phyloP scores from a whole-genome alignment of 805 yeast species.

The Ogataea pignaliae region DNA sequence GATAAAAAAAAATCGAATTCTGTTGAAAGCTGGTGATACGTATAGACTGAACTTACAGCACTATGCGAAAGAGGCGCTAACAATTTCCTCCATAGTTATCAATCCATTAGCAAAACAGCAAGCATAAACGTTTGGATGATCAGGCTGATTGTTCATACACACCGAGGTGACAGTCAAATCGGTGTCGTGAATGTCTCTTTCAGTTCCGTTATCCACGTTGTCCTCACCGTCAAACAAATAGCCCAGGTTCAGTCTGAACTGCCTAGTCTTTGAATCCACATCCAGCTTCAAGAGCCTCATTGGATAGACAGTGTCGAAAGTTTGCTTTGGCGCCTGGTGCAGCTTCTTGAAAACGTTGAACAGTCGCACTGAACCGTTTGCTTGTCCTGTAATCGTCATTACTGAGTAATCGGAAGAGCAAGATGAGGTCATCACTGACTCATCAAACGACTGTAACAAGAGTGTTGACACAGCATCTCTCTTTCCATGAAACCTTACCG shows the following conservation, averaged over 20 bases:
- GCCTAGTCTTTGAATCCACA: slow-evolving; percentile 6
- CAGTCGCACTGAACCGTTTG: slow-evolving; percentile 17
- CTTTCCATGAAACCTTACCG: slow-evolving; percentile 15
- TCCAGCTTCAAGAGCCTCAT: slow-evolving; percentile 22
- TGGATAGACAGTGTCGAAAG: slow-evolving; percentile 9
- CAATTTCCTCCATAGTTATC: slow-evolving; percentile 25
- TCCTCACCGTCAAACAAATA: slow-evolving; percentile 7
- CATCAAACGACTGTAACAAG: slow-evolving; percentile 12
- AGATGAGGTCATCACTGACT: slow-evolving; percentile 12
- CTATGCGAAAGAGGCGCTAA: slow-evolving; percentile 5
- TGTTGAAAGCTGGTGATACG: too few relatives aligned
- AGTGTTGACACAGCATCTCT: slow-evolving; percentile 14
- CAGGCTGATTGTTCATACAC: slow-evolving; percentile 12
- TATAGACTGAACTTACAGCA: too few relatives aligned
- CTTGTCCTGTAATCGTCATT: slow-evolving; percentile 11
- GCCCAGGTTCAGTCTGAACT: slow-evolving; percentile 21
- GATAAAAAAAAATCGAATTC: too few relatives aligned
- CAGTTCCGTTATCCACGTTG: slow-evolving; percentile 5
- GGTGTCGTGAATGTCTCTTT: slow-evolving; percentile 6
- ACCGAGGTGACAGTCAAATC: slow-evolving; percentile 19
- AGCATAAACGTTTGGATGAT: slow-evolving; percentile 17
- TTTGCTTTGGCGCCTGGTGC: slow-evolving; percentile 10
- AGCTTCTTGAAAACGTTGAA: slow-evolving; percentile 12
- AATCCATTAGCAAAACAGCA: slow-evolving; percentile 28
- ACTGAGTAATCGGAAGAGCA: slow-evolving; percentile 15